Percentiles rank a stretch among this genome's conserved stretches.
These are phyloP conservation scores for Kwoniella shandongensis DNA, from an alignment of 768 basidiomycete genomes.

Conservation along the genomic window DNA sequence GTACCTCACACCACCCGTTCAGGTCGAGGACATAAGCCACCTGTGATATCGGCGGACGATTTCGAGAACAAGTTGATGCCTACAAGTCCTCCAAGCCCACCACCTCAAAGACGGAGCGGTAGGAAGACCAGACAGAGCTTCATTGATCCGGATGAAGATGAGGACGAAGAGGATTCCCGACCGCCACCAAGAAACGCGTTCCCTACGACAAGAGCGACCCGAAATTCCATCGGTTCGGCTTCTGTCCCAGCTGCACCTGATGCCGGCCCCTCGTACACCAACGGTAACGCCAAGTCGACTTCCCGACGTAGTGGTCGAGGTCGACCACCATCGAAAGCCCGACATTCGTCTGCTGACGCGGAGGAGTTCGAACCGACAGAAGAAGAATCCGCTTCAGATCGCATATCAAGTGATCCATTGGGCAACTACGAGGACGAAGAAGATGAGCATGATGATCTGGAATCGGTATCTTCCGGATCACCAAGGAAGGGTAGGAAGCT, in stretches of 20 bases:
- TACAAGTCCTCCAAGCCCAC: conserved; percentile 3
- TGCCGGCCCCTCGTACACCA: conserved; percentile 15
- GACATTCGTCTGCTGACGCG: conserved; percentile 38
- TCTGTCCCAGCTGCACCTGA: background rate
- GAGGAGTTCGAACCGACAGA: conserved; percentile 32
- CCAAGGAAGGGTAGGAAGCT: background rate
- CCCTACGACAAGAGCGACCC: conserved; percentile 27
- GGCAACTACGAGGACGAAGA: conserved; percentile 20
- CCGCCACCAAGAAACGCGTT: conserved; percentile 30
- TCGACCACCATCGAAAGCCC: conserved; percentile 8
- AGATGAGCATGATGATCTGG: conserved; percentile 28
- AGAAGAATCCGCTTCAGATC: conserved; percentile 11
- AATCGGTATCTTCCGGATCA: conserved; percentile 5
- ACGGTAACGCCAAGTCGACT: conserved; percentile 11
- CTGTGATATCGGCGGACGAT: conserved; percentile 8
- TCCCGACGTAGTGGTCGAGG: background rate
- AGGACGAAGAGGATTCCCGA: conserved; percentile 15
- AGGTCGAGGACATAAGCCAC: conserved; percentile 4
- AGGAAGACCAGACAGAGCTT: conserved; percentile 3
- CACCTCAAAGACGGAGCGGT: background rate
- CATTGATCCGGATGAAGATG: conserved; percentile 10
- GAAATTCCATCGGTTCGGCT: conserved; percentile 15
- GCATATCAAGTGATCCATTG: conserved; percentile 24
- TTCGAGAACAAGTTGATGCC: conserved; percentile 25
- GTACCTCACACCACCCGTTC: conserved; percentile 4